These are phyloP conservation scores for Cyclostephanos invisitatus DNA, from an alignment of 108 stramenopile genomes.

Conservation along the genomic window DNA sequence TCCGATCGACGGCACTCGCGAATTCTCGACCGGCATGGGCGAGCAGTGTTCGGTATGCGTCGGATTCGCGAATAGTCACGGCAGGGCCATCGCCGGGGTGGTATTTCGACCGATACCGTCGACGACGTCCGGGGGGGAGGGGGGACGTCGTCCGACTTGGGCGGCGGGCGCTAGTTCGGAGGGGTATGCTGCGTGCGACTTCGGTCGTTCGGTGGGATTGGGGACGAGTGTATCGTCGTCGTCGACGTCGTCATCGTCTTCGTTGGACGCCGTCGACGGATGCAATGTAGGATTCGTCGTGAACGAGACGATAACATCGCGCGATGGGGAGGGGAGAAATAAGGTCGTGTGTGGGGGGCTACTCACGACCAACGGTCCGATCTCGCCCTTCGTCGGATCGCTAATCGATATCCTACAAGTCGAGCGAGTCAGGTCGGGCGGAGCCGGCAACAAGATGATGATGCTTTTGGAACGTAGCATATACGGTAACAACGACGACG, in stretches of 20 bases:
- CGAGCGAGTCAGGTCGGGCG: slow-evolving; percentile 46
- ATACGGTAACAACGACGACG: neutral
- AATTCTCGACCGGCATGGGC: slow-evolving; percentile 59
- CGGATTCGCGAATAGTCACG: slow-evolving; percentile 54
- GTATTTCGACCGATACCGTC: slow-evolving; percentile 57
- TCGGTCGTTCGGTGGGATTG: slow-evolving; percentile 10
- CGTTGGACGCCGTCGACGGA: neutral
- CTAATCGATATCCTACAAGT: slow-evolving; percentile 43
- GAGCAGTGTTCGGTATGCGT: slow-evolving; percentile 70
- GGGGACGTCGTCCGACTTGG: slow-evolving; percentile 53
- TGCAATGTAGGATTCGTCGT: neutral
- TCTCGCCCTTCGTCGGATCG: slow-evolving; percentile 56
- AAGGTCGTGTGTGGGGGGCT: slow-evolving; percentile 18
- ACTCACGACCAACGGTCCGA: slow-evolving; percentile 62
- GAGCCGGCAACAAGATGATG: slow-evolving; percentile 71
- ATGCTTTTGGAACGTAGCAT: slow-evolving; percentile 55
- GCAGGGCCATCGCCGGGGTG: slow-evolving; percentile 57
- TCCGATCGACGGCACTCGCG: slow-evolving; percentile 69
- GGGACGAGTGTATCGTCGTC: neutral
- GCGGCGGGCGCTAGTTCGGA: slow-evolving; percentile 52
- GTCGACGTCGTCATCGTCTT: neutral
- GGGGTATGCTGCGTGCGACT: slow-evolving; percentile 29
- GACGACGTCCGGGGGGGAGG: slow-evolving; percentile 50
- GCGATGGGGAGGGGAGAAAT: neutral
- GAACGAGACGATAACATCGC: no score